phyloP scores from a whole-genome alignment of 2,329 filamentous ascomycete genomes.

The Cladosporium sp. region DNA sequence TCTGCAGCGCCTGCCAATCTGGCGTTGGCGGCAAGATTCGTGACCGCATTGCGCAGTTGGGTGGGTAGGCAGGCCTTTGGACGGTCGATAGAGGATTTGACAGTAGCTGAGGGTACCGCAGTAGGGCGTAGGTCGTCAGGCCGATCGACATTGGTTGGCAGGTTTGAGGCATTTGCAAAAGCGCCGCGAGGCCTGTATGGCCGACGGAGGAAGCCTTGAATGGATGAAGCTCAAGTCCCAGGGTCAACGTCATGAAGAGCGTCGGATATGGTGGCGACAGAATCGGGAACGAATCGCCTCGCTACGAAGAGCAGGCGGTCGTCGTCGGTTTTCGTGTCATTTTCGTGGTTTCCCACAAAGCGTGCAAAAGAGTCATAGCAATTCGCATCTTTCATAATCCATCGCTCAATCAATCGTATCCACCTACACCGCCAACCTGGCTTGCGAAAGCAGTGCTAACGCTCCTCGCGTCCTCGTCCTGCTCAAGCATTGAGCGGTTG shows the following conservation, averaged over 20 bases:
- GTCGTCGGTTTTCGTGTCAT: constrained; percentile 8
- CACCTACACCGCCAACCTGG: constrained; percentile 68
- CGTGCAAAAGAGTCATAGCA: constrained; percentile 19
- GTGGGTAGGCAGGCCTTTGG: not conserved
- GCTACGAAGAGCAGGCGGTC: constrained; percentile 1
- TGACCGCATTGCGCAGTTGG: not conserved
- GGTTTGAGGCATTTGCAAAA: not conserved
- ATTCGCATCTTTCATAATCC: constrained; percentile 9
- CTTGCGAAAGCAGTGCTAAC: constrained; percentile 96
- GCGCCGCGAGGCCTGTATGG: not conserved
- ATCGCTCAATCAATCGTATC: constrained; percentile 21
- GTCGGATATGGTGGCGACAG: constrained; percentile 7
- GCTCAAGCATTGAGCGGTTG: constrained; percentile 49
- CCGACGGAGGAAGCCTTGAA: not conserved
- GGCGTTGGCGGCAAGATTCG: constrained; percentile 1
- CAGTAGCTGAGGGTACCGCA: not conserved
- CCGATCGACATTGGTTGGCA: not conserved
- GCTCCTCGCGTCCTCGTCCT: constrained; percentile 94
- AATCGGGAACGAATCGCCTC: constrained; percentile 1
- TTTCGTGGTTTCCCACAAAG: constrained; percentile 17
- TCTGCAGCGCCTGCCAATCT: not conserved
- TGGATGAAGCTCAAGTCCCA: constrained; percentile 16
- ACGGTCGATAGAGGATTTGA: not conserved
- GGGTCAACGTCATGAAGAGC: constrained; percentile 6
- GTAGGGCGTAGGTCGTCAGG: not conserved